Conservation (phyloP, 305 asterid species). For the Coffea humblotiana region DNA sequence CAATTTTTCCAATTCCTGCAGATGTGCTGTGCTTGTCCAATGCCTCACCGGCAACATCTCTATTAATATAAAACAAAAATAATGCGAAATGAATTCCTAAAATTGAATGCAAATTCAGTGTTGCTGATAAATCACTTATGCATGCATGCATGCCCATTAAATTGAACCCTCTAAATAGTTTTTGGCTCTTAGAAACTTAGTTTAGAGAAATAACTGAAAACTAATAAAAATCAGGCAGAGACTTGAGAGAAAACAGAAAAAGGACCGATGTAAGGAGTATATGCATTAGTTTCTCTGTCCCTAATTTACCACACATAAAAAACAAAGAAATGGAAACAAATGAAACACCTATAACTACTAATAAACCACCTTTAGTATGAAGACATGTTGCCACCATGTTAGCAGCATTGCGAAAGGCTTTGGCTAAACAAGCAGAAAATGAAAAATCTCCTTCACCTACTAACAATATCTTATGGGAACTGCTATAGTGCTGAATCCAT, state of each 20-base stretch:
- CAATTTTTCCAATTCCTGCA: conserved; percentile 3
- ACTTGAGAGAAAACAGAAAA: too few relatives aligned
- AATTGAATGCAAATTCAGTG: too few relatives aligned
- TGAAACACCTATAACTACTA: not conserved
- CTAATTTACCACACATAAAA: too few relatives aligned
- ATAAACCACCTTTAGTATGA: conserved; percentile 16
- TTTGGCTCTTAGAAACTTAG: too few relatives aligned
- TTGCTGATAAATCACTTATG: too few relatives aligned
- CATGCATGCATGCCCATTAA: too few relatives aligned
- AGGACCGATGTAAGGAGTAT: too few relatives aligned
- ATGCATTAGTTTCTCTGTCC: too few relatives aligned
- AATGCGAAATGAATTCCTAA: too few relatives aligned
- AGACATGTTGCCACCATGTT: conserved; percentile 32
- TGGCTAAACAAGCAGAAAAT: conserved; percentile 32
- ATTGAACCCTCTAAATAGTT: too few relatives aligned
- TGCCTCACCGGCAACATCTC: conserved; percentile 11
- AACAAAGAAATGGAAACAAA: too few relatives aligned
- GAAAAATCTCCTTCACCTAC: conserved; percentile 35
- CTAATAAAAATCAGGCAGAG: not conserved
- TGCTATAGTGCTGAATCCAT: conserved; percentile 27
- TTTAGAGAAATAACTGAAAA: not conserved
- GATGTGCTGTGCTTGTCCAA: not conserved
- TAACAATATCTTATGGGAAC: conserved; percentile 22
- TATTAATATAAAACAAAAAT: not conserved
- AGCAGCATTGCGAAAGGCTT: conserved; percentile 22